Evolutionary conservation across 805 yeast genomes (phyloP), one percentile per base, ranked within the genome.

Genomic region (Kregervanrija fluxuum): DNA sequence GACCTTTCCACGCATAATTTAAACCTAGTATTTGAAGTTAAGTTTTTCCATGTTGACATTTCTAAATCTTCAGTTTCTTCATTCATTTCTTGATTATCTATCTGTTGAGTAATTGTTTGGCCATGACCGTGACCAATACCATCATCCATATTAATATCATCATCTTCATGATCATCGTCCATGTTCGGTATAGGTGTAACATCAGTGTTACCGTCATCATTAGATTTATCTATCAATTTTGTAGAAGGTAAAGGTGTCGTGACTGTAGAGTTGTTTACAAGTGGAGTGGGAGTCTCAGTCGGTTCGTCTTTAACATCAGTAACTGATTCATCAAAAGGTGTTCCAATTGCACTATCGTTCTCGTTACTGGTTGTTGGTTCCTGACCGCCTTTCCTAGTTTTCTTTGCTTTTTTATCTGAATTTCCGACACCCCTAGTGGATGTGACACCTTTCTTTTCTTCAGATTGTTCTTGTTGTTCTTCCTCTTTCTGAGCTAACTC

Each of bases 11-110:
- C 64, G 56, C 95, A 82, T 48, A 85, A 75, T 42, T 83, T 81
- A 12, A 91, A 87, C 46, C 96, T 68, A 0, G 84, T 75, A 48
- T 82, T 82, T 0, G 95, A 85, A 0, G 93, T 88, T 35, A 82
- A 64, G n/a, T 77, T 76, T 53, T 84, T 82, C 97, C 97, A 90
- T 1, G 86, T 78, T 43, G 83, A 83, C 38, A 80, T 65, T 54
- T 89, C 96, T 33, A 85, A 72, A 56, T 86, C 95, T 30, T 58
- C 65, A 2, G 45, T 39, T 16, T 48, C 64, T 30, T 45, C 58
- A 30, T 53, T 49, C 8, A 47, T 45, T 33, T 54, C 57, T 32
- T 13, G 57, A n/a, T 38, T 40, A 2, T 33, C n/a, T 30, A 38
- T 28, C 34, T 31, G 45, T 31, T 12, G 32, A 5, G 41, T 37